phyloP scores from a whole-genome alignment of 164 flowering plant species.

The Taxillus chinensis region DNA sequence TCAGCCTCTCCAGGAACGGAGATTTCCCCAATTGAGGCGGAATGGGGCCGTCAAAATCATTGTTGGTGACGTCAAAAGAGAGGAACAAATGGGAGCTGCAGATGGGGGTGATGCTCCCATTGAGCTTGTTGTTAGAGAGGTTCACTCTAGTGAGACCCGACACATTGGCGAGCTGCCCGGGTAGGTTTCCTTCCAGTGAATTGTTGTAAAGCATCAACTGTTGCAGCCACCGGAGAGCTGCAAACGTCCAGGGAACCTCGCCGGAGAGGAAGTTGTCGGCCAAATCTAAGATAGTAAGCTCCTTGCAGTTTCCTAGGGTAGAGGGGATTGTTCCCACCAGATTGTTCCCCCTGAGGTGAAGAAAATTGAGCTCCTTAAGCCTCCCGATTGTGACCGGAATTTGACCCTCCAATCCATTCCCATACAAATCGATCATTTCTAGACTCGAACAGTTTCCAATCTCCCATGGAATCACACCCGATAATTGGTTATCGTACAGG shows the following conservation, averaged over 20 bases:
- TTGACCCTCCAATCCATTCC: slow-evolving; percentile 60
- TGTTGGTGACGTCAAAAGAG: slow-evolving; percentile 81
- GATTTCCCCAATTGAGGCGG: slow-evolving; percentile 71
- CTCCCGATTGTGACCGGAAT: slow-evolving; percentile 70
- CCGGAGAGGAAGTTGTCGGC: slow-evolving; percentile 81
- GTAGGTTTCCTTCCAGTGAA: slow-evolving; percentile 73
- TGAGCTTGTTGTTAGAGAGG: slow-evolving; percentile 66
- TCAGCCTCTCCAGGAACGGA: slow-evolving; percentile 51
- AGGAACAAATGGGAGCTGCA: slow-evolving; percentile 55
- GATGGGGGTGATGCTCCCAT: slow-evolving; percentile 63
- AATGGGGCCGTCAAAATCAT: slow-evolving; percentile 51
- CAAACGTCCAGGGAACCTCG: slow-evolving; percentile 53
- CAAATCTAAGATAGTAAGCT: slow-evolving; percentile 57
- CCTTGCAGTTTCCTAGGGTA: slow-evolving; percentile 58
- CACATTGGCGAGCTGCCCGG: slow-evolving; percentile 34
- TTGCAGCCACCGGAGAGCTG: slow-evolving; percentile 38
- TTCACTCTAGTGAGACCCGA: slow-evolving; percentile 73
- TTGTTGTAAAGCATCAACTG: slow-evolving; percentile 90
- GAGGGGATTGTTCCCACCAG: slow-evolving; percentile 69
- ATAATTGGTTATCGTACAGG: slow-evolving; percentile 71
- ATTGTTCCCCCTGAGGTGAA: slow-evolving; percentile 78
- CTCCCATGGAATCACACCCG: slow-evolving; percentile 77
- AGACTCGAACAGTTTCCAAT: slow-evolving; percentile 81
- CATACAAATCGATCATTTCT: slow-evolving; percentile 72
- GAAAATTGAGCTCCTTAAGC: slow-evolving; percentile 47